These are phyloP conservation scores for Sphagnum contortum DNA, from an alignment of 225 moss, liverwort and hornwort genomes.

Conservation along the genomic window DNA sequence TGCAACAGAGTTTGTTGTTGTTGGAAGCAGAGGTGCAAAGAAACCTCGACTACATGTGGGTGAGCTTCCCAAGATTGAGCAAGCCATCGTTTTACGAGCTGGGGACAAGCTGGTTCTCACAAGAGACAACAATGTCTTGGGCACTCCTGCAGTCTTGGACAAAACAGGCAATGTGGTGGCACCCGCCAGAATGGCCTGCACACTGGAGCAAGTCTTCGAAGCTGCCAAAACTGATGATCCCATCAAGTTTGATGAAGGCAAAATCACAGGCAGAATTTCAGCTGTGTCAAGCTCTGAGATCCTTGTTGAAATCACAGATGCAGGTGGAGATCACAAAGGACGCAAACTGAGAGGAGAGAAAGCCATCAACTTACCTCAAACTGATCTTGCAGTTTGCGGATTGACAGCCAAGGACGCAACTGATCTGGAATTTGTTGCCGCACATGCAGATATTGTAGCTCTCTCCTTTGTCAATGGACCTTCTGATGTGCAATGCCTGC, in stretches of 20 bases:
- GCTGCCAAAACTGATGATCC: slow-evolving; percentile 18
- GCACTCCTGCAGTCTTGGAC: slow-evolving; percentile 20
- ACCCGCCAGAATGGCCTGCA: slow-evolving; percentile 33
- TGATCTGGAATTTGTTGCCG: slow-evolving; percentile 35
- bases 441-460: slow-evolving; percentile 32
- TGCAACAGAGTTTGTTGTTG: slow-evolving; percentile 16
- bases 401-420: slow-evolving; percentile 24
- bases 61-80: slow-evolving; percentile 30
- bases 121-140: slow-evolving; percentile 6
- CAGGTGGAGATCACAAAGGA: slow-evolving; percentile 16
- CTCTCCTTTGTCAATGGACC: slow-evolving; percentile 46
- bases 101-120: slow-evolving; percentile 32
- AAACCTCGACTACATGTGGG: slow-evolving; percentile 22
- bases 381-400: slow-evolving; percentile 20
- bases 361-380: slow-evolving; percentile 39
- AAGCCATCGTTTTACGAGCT: slow-evolving; percentile 26
- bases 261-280: slow-evolving; percentile 23
- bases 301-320: slow-evolving; percentile 25
- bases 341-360: slow-evolving; percentile 37
- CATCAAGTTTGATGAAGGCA: slow-evolving; percentile 41
- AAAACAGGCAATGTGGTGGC: slow-evolving; percentile 15
- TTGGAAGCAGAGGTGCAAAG: slow-evolving; percentile 4
- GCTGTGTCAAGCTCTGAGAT: slow-evolving; percentile 28
- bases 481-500: slow-evolving; percentile 21
- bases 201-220: slow-evolving; percentile 22